Evolutionary conservation across 2,329 filamentous ascomycete species (phyloP), one percentile per base, ranked within the genome.

Genomic region (Penicillium sp.): DNA sequence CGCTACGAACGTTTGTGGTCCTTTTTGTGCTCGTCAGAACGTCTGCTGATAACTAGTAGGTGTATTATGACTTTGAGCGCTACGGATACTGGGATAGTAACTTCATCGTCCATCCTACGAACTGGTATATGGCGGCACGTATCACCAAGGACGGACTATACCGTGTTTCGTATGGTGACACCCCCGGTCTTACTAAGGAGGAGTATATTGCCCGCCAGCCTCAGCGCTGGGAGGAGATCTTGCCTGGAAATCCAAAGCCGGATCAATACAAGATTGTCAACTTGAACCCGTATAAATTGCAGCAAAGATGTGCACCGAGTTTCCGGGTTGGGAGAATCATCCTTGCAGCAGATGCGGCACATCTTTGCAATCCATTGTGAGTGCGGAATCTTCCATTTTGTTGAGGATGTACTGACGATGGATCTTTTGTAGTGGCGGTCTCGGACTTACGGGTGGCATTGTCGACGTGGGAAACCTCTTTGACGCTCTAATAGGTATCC

Each of bases 361-460:
- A 84, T 60, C 51, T 77, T n/a, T 77, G 74, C 54, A 77, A 77
- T 50, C 74, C 75, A 16, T 77, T 76, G 68, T 72, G 51, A 55
- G 66, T 61, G 8, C 47, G 9, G 14, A 6, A 14, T 5, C 7
- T 26, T 26, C 24, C 24, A 27, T 27, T 27, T 9, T 11, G 6
- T 27, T 4, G 6, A 5, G 4, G 3, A 10, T 32, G 29, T 8
- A 18, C 13, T 22, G n/a, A 24, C 1, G 13, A 27, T 18, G 27
- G 18, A 13, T 20, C 18, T 20, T 3, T 20, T 43, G 8, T 35
- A 61, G 76, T 64, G 81, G 81, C 37, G 81, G 81, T 0, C 68
- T 84, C 13, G 81, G 81, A 1, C 75, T 84, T 40, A 84, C 80
- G 0, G 80, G 80, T 5, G 81, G 81, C 0, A 79, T 85, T 44